phyloP scores from a whole-genome alignment of 768 basidiomycete species.

The Astraeus odoratus region DNA sequence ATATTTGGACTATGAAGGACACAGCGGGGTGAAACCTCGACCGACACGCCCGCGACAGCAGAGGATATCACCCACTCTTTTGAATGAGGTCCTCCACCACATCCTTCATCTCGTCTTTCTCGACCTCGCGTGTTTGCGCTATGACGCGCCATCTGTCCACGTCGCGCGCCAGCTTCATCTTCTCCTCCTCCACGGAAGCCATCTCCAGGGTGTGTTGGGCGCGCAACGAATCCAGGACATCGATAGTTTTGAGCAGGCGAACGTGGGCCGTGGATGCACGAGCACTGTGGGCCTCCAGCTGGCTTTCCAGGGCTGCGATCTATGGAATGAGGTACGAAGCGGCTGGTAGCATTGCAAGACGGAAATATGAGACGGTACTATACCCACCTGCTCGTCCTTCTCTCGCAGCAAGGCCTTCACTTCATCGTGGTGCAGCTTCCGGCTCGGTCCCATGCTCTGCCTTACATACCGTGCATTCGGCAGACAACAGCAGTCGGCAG shows the following conservation, averaged over 20 bases:
- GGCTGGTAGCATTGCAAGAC: too few relatives aligned
- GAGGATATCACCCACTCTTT: slow-evolving; percentile 46
- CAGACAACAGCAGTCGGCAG: neutral
- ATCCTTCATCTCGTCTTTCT: slow-evolving; percentile 49
- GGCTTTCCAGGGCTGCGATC: slow-evolving; percentile 24
- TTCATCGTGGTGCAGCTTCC: slow-evolving; percentile 13
- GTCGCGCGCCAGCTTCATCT: slow-evolving; percentile 30
- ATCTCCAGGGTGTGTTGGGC: slow-evolving; percentile 36
- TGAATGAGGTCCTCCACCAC: slow-evolving; percentile 47
- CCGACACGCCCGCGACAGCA: too few relatives aligned
- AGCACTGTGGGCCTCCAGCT: slow-evolving; percentile 31
- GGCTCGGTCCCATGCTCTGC: slow-evolving; percentile 24
- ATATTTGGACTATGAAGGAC: slow-evolving; percentile 34
- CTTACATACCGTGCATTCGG: neutral
- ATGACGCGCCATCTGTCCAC: slow-evolving; percentile 29
- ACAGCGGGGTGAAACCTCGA: neutral
- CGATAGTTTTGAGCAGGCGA: slow-evolving; percentile 43
- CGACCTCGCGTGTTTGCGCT: slow-evolving; percentile 33
- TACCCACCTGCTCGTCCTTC: slow-evolving; percentile 24
- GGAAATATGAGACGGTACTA: too few relatives aligned
- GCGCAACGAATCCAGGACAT: slow-evolving; percentile 41
- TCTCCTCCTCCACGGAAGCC: slow-evolving; percentile 24
- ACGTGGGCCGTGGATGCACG: slow-evolving; percentile 37
- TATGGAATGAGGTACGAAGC: slow-evolving; percentile 7
- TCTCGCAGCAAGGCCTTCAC: slow-evolving; percentile 12